Evolutionary conservation across 1,139 yeast genomes (phyloP).

Genomic region (Magnusiomyces clavatus): DNA sequence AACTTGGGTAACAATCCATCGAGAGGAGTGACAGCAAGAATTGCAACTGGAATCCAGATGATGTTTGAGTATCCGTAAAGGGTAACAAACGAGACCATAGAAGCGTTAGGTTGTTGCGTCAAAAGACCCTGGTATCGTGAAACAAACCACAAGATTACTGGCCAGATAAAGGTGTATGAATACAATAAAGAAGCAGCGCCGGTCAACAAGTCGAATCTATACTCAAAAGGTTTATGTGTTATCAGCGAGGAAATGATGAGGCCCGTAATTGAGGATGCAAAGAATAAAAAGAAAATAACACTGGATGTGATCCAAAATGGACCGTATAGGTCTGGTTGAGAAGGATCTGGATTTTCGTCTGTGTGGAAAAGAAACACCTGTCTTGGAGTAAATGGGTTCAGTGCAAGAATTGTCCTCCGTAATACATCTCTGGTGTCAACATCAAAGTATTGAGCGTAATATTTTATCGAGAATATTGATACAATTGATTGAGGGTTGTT

Average conservation of each 20-base stretch:
- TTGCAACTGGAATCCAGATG: constrained; percentile 72
- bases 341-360: constrained; percentile 26
- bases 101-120: constrained; percentile 25
- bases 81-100: constrained; percentile 42
- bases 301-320: constrained; percentile 83
- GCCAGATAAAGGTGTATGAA: constrained; percentile 63
- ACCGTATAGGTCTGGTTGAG: constrained; percentile 60
- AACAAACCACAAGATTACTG: constrained; percentile 44
- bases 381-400: constrained; percentile 30
- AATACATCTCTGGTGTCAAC: constrained; percentile 53
- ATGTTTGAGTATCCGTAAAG: constrained; percentile 75
- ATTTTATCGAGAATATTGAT: constrained; percentile 43
- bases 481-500: neutral
- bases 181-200: constrained; percentile 61
- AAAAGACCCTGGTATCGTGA: constrained; percentile 36
- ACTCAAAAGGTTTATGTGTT: constrained; percentile 37
- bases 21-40: constrained; percentile 41
- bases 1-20: constrained; percentile 28
- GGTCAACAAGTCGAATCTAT: constrained; percentile 54
- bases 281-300: constrained; percentile 61
- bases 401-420: constrained; percentile 30
- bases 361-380: constrained; percentile 21
- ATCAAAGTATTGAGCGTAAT: constrained; percentile 55
- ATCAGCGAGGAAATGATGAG: constrained; percentile 24
- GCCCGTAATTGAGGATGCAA: constrained; percentile 60